Percentiles rank a stretch among this genome's conserved stretches.
phyloP scores from a whole-genome alignment of 208 protist genomes.

The Crithidia brevicula region DNA sequence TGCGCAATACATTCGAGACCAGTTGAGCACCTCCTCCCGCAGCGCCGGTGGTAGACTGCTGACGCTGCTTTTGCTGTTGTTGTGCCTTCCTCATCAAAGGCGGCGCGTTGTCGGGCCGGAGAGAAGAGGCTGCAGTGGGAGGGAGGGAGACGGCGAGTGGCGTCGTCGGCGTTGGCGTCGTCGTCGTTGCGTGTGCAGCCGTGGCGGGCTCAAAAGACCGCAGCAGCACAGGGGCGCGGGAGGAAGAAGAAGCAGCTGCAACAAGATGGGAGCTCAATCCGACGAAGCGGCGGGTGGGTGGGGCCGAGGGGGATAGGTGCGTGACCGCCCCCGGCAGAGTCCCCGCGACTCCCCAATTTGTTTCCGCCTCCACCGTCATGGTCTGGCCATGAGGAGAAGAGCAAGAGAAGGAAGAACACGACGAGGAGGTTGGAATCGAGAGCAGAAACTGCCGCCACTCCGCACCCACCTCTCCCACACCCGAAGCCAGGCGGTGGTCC shows the following conservation, averaged over 20 bases:
- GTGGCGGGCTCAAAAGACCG: background rate
- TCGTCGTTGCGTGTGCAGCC: background rate
- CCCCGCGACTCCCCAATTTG: too few relatives aligned
- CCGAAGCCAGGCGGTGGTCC: conserved; percentile 16
- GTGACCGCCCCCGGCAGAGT: background rate
- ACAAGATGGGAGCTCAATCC: conserved; percentile 10
- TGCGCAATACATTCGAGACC: background rate
- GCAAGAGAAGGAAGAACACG: background rate
- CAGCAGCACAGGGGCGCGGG: conserved; percentile 1
- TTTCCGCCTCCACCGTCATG: too few relatives aligned
- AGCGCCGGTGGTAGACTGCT: too few relatives aligned
- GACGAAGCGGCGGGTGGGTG: background rate
- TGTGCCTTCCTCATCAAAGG: too few relatives aligned
- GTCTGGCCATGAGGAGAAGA: background rate
- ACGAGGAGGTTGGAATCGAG: background rate
- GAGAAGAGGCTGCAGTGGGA: background rate
- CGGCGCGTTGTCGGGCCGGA: background rate
- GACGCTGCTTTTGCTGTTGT: too few relatives aligned
- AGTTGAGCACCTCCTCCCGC: too few relatives aligned
- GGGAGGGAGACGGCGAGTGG: background rate
- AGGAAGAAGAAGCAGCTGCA: background rate
- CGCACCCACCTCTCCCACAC: conserved; percentile 10
- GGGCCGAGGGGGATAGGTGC: background rate
- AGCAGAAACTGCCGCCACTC: conserved; percentile 27
- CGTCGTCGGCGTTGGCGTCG: background rate